Percentiles rank a stretch among this genome's conserved stretches.
Evolutionary conservation across 2,329 filamentous ascomycete species (phyloP).

Genomic region (Verticillium nubilum): DNA sequence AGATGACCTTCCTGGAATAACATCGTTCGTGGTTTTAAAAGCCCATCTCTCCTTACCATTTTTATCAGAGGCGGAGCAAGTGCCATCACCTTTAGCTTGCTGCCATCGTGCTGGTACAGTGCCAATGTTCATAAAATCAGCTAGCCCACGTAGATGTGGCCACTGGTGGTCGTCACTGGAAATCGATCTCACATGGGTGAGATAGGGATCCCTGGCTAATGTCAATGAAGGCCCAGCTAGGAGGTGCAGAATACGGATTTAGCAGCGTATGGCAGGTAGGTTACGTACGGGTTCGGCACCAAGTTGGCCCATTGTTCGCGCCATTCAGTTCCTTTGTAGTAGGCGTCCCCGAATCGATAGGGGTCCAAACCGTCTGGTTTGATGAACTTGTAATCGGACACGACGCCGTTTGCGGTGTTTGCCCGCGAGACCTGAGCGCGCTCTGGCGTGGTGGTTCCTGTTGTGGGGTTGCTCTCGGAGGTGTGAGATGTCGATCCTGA

Average conservation of each 20-base stretch:
- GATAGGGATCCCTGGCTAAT: neutral
- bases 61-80: neutral
- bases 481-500: too few species aligned
- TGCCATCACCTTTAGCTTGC: neutral
- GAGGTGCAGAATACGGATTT: neutral
- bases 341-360: neutral
- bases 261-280: neutral
- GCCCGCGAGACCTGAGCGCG: too few species aligned
- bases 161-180: neutral
- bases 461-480: too few species aligned
- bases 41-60: neutral
- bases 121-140: conserved; percentile 12
- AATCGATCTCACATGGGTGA: neutral
- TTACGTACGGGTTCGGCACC: neutral
- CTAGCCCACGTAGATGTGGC: conserved; percentile 9
- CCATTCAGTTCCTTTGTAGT: neutral
- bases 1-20: too few species aligned
- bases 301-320: neutral
- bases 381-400: neutral
- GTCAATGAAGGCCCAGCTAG: neutral
- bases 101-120: conserved; percentile 9
- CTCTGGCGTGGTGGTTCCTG: too few species aligned
- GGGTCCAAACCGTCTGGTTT: neutral
- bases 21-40: neutral
- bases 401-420: neutral